Evolutionary conservation across 805 yeast genomes (phyloP).

Genomic region (Zygosaccharomyces rouxii): DNA sequence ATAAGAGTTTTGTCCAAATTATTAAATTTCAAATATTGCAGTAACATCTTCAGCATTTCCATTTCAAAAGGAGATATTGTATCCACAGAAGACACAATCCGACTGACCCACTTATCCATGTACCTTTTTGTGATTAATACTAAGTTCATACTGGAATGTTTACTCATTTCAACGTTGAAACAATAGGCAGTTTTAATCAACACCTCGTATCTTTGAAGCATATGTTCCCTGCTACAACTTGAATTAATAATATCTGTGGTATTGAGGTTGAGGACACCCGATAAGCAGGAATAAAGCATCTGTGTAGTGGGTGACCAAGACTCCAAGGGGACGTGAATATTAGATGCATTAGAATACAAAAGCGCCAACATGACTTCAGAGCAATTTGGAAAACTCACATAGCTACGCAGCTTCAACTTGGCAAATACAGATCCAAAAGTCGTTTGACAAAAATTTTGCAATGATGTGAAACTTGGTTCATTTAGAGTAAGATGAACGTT

Average conservation of each 20-base stretch:
- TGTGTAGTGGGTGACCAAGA: slow-evolving; percentile 24
- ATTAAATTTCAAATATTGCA: slow-evolving; percentile 27
- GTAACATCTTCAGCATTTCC: slow-evolving; percentile 20
- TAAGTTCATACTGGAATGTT: slow-evolving; percentile 32
- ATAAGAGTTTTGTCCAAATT: slow-evolving; percentile 23
- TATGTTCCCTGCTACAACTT: slow-evolving; percentile 17
- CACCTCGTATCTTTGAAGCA: slow-evolving; percentile 26
- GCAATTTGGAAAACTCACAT: slow-evolving; percentile 11
- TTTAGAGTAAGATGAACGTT: slow-evolving; percentile 18
- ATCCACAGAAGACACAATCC: not conserved
- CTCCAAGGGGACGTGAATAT: slow-evolving; percentile 3
- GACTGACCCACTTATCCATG: slow-evolving; percentile 31
- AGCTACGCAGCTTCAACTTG: slow-evolving; percentile 12
- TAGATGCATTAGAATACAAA: slow-evolving; percentile 13
- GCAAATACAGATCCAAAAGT: slow-evolving; percentile 12
- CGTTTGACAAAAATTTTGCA: slow-evolving; percentile 18
- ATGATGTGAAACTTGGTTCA: slow-evolving; percentile 6
- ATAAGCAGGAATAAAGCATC: slow-evolving; percentile 20
- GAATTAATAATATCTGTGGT: slow-evolving; percentile 9
- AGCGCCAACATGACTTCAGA: slow-evolving; percentile 31
- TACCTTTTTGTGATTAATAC: slow-evolving; percentile 32
- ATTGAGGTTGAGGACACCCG: slow-evolving; percentile 7
- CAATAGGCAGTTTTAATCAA: slow-evolving; percentile 35
- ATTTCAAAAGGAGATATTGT: slow-evolving; percentile 23
- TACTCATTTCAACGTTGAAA: slow-evolving; percentile 34